Evolutionary conservation across 352 stramenopile species (phyloP).

Genomic region (Plasmopara muralis): DNA sequence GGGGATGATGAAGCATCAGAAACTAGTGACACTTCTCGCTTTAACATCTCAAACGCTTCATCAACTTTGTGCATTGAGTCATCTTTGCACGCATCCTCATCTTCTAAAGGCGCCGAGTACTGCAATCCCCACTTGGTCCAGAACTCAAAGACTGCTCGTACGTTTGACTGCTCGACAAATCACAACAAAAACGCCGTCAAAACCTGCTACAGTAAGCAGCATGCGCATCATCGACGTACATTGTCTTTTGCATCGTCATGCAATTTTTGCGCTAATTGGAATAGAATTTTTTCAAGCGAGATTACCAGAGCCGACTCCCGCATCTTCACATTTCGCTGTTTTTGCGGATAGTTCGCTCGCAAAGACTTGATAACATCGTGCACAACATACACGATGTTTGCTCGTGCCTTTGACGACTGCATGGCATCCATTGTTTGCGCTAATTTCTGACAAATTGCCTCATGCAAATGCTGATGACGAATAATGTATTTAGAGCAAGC

Average conservation of each 20-base stretch:
- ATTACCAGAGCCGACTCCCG: conserved; percentile 53
- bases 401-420: conserved; percentile 55
- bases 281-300: conserved; percentile 65
- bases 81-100: conserved; percentile 24
- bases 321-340: conserved; percentile 76
- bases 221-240: conserved; percentile 31
- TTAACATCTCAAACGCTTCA: conserved; percentile 54
- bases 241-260: conserved; percentile 50
- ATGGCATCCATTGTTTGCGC: conserved; percentile 56
- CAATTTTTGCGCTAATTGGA: conserved; percentile 52
- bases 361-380: conserved; percentile 79
- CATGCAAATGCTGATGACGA: conserved; percentile 66
- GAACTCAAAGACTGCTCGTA: conserved; percentile 72
- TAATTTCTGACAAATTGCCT: conserved; percentile 63
- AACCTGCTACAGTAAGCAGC: neutral
- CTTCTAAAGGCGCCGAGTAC: conserved; percentile 39
- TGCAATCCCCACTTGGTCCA: conserved; percentile 80
- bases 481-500: conserved; percentile 82
- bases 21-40: conserved; percentile 41
- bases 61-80: conserved; percentile 52
- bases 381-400: conserved; percentile 77
- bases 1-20: conserved; percentile 68
- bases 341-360: conserved; percentile 56
- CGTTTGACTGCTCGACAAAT: conserved; percentile 36
- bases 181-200: conserved; percentile 2